Evolutionary conservation across 805 yeast genomes (phyloP).

Genomic region (Clavispora santaluciae): DNA sequence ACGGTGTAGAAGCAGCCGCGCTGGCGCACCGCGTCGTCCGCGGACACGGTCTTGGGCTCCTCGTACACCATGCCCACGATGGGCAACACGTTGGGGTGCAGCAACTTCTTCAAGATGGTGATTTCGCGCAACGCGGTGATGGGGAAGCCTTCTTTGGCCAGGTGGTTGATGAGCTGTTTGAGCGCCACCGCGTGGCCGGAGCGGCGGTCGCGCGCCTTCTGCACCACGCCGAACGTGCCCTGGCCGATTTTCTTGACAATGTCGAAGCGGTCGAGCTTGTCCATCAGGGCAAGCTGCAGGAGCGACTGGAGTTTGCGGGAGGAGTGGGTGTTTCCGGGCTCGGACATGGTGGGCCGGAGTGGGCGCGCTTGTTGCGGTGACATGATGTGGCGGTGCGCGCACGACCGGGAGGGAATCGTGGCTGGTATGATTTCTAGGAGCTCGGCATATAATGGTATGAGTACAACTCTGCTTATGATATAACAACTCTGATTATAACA

Average conservation of each 20-base stretch:
- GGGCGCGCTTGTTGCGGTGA: too few species aligned
- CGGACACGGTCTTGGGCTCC: conserved; percentile 29
- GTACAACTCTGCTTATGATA: too few species aligned
- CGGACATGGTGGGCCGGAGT: background rate
- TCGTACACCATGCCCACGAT: conserved; percentile 71
- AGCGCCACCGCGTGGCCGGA: conserved; percentile 71
- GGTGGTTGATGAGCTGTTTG: conserved; percentile 76
- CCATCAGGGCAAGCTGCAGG: conserved; percentile 28
- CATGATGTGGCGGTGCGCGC: background rate
- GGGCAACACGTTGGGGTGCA: conserved; percentile 69
- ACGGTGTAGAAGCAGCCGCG: conserved; percentile 72
- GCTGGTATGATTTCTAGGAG: too few species aligned
- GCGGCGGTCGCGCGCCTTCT: conserved; percentile 61
- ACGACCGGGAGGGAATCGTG: background rate
- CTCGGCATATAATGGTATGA: too few species aligned
- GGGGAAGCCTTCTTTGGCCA: conserved; percentile 80
- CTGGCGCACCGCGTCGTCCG: conserved; percentile 31
- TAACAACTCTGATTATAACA: too few species aligned
- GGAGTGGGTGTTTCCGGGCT: background rate
- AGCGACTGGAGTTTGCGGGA: conserved; percentile 14
- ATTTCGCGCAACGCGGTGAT: conserved; percentile 94
- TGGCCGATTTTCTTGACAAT: conserved; percentile 38
- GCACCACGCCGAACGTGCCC: conserved; percentile 64
- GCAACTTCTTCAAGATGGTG: conserved; percentile 65
- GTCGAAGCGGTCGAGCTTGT: conserved; percentile 26